Conservation (phyloP, 2,329 filamentous ascomycete species). For the Pochonia chlamydosporia region DNA sequence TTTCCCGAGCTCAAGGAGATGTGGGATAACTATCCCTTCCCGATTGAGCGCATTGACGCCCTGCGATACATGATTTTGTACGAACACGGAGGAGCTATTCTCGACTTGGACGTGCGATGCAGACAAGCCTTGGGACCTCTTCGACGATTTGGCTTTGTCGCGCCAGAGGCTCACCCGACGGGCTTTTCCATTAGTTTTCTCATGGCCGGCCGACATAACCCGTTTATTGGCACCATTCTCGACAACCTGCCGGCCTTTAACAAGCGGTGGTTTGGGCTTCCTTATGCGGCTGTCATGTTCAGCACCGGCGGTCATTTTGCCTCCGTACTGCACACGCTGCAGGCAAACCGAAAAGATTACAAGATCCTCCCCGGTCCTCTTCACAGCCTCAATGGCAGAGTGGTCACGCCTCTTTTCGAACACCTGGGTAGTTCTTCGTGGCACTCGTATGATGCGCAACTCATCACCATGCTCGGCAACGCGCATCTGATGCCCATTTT, state of each 20-base stretch:
- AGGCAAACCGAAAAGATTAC: background rate
- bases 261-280: background rate
- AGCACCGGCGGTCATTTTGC: background rate
- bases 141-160: background rate
- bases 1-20: background rate
- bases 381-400: background rate
- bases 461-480: background rate
- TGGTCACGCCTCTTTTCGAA: background rate
- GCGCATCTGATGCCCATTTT: background rate
- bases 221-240: background rate
- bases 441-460: background rate
- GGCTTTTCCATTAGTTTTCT: background rate
- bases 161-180: background rate
- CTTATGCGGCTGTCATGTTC: background rate
- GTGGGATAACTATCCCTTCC: background rate
- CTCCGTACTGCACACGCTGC: background rate
- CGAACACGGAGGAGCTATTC: background rate
- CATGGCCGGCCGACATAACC: background rate
- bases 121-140: background rate
- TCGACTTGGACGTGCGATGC: background rate
- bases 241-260: background rate
- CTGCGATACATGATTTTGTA: slow-evolving; percentile 1
- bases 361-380: background rate
- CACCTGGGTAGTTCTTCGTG: background rate
- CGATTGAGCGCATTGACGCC: background rate